These are phyloP conservation scores for Colletotrichum incanum DNA, from an alignment of 2,329 filamentous ascomycete genomes.

Conservation along the genomic window DNA sequence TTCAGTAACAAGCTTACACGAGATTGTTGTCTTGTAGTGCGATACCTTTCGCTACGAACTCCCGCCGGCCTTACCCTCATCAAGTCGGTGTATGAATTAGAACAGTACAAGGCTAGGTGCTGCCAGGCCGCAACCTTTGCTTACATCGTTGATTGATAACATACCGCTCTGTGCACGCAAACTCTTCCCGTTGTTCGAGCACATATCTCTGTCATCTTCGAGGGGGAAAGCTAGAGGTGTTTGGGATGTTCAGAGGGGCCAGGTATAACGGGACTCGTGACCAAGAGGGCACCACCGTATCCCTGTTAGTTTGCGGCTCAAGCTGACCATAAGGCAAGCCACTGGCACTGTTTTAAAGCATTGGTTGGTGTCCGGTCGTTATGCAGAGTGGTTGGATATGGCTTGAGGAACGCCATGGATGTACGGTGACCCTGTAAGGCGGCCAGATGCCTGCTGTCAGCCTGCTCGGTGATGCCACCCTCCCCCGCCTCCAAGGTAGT, in stretches of 20 bases:
- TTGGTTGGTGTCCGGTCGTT: background rate
- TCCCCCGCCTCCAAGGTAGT: background rate
- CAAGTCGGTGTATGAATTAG: background rate
- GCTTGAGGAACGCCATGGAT: background rate
- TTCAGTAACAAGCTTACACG: background rate
- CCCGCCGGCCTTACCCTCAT: background rate
- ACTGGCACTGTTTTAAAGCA: background rate
- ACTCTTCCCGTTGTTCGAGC: background rate
- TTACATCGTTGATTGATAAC: background rate
- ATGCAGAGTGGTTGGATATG: background rate
- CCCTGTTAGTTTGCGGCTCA: background rate
- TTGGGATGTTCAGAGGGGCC: background rate
- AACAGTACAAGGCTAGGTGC: background rate
- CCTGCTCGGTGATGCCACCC: background rate
- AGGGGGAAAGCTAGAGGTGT: background rate
- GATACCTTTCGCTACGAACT: background rate
- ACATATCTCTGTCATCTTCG: background rate
- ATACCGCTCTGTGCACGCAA: background rate
- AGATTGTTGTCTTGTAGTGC: background rate
- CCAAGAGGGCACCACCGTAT: background rate
- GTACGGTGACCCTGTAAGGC: background rate
- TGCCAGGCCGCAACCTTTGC: background rate
- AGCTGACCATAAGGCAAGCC: background rate
- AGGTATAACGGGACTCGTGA: background rate
- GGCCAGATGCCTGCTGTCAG: conserved; percentile 3